phyloP scores from a whole-genome alignment of 2,329 filamentous ascomycete species.

The Ophiocordyceps sinensis region DNA sequence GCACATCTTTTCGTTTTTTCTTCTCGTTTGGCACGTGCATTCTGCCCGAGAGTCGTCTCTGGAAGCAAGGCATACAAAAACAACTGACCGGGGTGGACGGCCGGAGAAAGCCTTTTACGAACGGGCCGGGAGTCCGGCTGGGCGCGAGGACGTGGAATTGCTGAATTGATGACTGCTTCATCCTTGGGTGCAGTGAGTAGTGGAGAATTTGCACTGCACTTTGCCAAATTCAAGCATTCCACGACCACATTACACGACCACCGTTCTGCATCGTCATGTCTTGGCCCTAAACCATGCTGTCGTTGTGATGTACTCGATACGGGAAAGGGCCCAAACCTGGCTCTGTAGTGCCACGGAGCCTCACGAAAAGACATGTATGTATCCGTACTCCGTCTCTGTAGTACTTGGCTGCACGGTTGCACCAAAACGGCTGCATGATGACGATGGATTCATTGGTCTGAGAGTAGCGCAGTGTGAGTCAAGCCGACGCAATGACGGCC shows the following conservation, averaged over 20 bases:
- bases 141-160: constrained; percentile 47
- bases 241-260: constrained; percentile 33
- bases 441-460: no score
- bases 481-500: no score
- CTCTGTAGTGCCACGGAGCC: no score
- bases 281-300: not conserved
- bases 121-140: constrained; percentile 19
- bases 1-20: constrained; percentile 34
- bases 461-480: no score
- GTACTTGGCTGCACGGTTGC: no score
- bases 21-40: constrained; percentile 24
- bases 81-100: constrained; percentile 41
- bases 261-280: not conserved
- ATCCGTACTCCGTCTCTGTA: no score
- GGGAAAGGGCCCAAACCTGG: no score
- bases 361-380: no score
- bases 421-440: no score
- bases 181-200: constrained; percentile 38
- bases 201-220: constrained; percentile 35
- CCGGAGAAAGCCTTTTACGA: constrained; percentile 45
- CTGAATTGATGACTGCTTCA: constrained; percentile 49
- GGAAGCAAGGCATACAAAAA: constrained; percentile 24
- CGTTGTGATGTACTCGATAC: not conserved
- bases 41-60: constrained; percentile 30
- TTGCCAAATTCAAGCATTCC: constrained; percentile 48